These are phyloP conservation scores for Carnegiea gigantea DNA, from an alignment of 179 eudicot genomes.

Conservation along the genomic window DNA sequence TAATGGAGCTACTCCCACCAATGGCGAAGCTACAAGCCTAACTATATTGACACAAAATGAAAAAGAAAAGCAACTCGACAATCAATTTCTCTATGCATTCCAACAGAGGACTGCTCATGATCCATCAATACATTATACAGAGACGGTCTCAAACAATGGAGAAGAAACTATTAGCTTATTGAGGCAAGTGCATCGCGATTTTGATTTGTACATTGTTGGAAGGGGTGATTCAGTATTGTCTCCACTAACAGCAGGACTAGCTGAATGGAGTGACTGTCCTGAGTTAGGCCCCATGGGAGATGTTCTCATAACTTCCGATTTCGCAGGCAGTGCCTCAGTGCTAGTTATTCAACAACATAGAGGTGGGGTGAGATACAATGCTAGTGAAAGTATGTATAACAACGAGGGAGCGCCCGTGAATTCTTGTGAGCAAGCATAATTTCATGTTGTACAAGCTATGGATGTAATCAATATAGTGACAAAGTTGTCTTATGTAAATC, in stretches of 20 bases:
- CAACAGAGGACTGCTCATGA: constrained; percentile 7
- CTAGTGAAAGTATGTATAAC: not conserved
- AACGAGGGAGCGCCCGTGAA: not conserved
- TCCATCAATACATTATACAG: constrained; percentile 32
- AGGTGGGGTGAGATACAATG: not conserved
- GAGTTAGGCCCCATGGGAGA: constrained; percentile 57
- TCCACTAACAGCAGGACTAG: constrained; percentile 36
- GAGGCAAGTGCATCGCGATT: constrained; percentile 31
- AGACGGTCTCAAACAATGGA: constrained; percentile 36
- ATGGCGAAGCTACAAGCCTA: not conserved
- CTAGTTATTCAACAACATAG: constrained; percentile 40
- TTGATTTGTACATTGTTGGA: constrained; percentile 50
- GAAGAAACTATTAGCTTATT: constrained; percentile 35
- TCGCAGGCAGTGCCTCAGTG: constrained; percentile 29
- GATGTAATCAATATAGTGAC: not conserved
- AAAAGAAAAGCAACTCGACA: constrained; percentile 29
- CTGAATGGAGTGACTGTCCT: constrained; percentile 48
- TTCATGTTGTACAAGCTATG: not conserved
- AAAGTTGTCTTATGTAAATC: too few species aligned
- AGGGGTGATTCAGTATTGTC: constrained; percentile 31
- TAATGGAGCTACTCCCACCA: not conserved
- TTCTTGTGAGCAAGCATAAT: not conserved
- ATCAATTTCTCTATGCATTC: constrained; percentile 20
- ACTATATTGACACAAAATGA: constrained; percentile 17
- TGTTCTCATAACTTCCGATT: constrained; percentile 47